These are phyloP conservation scores for Myxozyma kluyveri DNA, from an alignment of 805 yeast genomes.

Conservation along the genomic window DNA sequence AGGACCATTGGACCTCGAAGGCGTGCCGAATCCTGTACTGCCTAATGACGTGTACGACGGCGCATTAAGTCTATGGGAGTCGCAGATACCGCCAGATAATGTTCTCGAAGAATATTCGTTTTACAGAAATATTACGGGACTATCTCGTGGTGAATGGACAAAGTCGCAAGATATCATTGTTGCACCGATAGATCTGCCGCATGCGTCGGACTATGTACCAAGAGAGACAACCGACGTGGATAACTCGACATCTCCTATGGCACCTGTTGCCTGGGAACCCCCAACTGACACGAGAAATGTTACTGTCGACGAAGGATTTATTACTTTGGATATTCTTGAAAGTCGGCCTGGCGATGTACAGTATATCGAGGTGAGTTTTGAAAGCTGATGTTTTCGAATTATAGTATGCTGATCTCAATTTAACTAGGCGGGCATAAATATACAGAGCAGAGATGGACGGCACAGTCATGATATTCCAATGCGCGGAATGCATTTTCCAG, in stretches of 20 bases:
- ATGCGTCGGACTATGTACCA: conserved; percentile 4
- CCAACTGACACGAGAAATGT: conserved; percentile 33
- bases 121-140: conserved; percentile 26
- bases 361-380: conserved; percentile 19
- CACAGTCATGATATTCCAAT: conserved; percentile 31
- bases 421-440: conserved; percentile 13
- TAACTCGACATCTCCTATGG: conserved; percentile 13
- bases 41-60: conserved; percentile 55
- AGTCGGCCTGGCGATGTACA: conserved; percentile 22
- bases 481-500: conserved; percentile 39
- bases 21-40: conserved; percentile 44
- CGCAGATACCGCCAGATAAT: conserved; percentile 23
- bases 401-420: background rate
- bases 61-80: conserved; percentile 56
- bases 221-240: conserved; percentile 1
- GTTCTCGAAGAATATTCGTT: conserved; percentile 31
- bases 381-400: background rate
- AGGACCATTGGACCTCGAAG: conserved; percentile 27
- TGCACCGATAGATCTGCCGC: conserved; percentile 24
- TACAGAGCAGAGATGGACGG: conserved; percentile 29
- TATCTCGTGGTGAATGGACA: conserved; percentile 23
- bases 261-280: conserved; percentile 18
- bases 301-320: conserved; percentile 19
- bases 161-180: conserved; percentile 8
- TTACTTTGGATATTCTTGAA: conserved; percentile 25